A percentile compares a stretch with the other conserved stretches of the same genome.
phyloP scores from a whole-genome alignment of 192 early-diverging fungal genomes.

The Phlyctochytrium bullatum region DNA sequence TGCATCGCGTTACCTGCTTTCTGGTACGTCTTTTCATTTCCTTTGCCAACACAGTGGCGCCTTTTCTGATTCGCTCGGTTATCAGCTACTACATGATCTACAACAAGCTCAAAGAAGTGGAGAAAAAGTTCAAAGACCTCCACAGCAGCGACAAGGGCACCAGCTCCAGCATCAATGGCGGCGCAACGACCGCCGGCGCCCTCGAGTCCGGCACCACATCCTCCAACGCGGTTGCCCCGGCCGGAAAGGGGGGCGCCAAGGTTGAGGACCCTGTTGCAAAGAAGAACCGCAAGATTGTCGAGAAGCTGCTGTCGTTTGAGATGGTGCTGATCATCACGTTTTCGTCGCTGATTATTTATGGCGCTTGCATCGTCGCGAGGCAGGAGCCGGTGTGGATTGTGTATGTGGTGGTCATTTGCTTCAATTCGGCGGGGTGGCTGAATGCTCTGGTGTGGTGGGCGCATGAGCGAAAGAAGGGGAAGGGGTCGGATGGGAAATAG shows the following conservation, averaged over 20 bases:
- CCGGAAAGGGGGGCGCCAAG: not conserved
- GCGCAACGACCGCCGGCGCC: too few species aligned
- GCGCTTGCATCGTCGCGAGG: not conserved
- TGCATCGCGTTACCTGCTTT: not conserved
- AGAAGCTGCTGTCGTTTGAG: not conserved
- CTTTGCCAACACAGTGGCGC: not conserved
- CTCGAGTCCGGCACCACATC: too few species aligned
- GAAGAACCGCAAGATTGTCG: not conserved
- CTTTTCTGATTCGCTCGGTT: not conserved
- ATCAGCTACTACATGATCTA: constrained; percentile 1
- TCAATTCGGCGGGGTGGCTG: not conserved
- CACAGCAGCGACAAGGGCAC: too few species aligned
- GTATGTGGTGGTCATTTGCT: constrained; percentile 1
- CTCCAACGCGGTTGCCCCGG: too few species aligned
- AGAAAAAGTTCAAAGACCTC: not conserved
- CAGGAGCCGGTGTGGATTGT: not conserved
- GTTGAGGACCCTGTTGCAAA: not conserved
- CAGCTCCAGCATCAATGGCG: too few species aligned
- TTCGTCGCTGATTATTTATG: not conserved
- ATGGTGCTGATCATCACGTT: not conserved
- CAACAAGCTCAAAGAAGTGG: not conserved
- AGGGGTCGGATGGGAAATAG: too few species aligned
- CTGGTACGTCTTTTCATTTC: not conserved
- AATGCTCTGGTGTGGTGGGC: not conserved
- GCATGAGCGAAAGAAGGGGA: not conserved